Percentiles rank a stretch among this genome's conserved stretches.
Evolutionary conservation across 1,139 yeast genomes (phyloP).

Genomic region (Hyphopichia khmerensis): DNA sequence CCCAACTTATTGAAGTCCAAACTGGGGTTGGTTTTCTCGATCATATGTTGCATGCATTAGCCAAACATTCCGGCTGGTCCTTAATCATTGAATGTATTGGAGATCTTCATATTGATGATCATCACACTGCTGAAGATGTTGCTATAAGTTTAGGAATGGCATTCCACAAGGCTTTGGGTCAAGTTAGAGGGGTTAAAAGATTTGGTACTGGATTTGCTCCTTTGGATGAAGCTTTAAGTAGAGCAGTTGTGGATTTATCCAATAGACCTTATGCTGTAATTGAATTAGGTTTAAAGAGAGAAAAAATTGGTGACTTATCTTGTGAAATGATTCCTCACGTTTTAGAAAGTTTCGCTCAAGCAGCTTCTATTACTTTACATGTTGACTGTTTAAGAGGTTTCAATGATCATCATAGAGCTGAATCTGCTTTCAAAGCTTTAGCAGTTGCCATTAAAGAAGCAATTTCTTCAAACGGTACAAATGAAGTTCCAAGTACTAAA

Average conservation of each 20-base stretch:
- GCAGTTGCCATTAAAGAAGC: constrained; percentile 93
- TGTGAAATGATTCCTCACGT: constrained; percentile 98
- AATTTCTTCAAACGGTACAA: constrained; percentile 73
- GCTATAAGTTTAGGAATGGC: constrained; percentile 90
- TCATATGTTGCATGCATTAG: constrained; percentile 96
- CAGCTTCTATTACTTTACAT: constrained; percentile 86
- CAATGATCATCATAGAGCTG: constrained; percentile 96
- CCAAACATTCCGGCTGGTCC: constrained; percentile 97
- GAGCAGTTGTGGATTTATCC: constrained; percentile 92
- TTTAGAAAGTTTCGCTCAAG: constrained; percentile 88
- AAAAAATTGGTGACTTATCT: constrained; percentile 86
- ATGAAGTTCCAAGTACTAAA: constrained; percentile 94
- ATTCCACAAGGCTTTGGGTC: constrained; percentile 86
- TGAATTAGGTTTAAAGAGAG: constrained; percentile 87
- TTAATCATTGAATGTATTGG: constrained; percentile 86
- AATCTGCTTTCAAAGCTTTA: constrained; percentile 91
- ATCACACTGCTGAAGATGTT: constrained; percentile 94
- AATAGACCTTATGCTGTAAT: constrained; percentile 90
- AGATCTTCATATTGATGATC: constrained; percentile 94
- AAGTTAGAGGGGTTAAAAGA: constrained; percentile 84
- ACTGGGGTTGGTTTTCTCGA: constrained; percentile 95
- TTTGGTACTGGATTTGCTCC: constrained; percentile 97
- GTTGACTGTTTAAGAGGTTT: constrained; percentile 91
- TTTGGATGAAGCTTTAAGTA: constrained; percentile 87
- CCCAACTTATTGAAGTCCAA: constrained; percentile 76